Evolutionary conservation across 2,329 filamentous ascomycete species (phyloP).

Genomic region (Davidsoniella virescens): DNA sequence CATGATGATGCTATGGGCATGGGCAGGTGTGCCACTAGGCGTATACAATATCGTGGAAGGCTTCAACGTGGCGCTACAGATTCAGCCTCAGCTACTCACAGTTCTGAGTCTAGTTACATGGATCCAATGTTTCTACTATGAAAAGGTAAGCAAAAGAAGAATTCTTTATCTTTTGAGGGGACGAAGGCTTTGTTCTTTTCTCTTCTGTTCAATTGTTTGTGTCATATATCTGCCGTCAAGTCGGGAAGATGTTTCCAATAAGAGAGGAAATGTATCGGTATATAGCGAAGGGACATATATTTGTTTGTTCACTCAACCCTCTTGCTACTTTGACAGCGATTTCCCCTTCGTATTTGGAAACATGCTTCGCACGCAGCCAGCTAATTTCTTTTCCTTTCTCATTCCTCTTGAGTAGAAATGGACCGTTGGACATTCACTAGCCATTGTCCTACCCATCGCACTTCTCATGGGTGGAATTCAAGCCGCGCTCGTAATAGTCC

Average conservation of each 20-base stretch:
- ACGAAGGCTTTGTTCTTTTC: neutral
- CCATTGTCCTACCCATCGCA: slow-evolving; percentile 34
- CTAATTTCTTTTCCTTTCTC: too few relatives aligned
- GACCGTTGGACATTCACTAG: slow-evolving; percentile 30
- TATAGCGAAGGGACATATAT: neutral
- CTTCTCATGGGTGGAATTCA: slow-evolving; percentile 43
- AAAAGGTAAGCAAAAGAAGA: slow-evolving; percentile 19
- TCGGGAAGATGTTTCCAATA: neutral
- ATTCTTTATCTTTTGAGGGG: too few relatives aligned
- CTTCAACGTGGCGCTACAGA: slow-evolving; percentile 26
- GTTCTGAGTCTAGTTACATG: slow-evolving; percentile 27
- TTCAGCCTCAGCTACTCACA: slow-evolving; percentile 29
- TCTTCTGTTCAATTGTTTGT: neutral
- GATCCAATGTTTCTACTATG: slow-evolving; percentile 29
- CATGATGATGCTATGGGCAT: slow-evolving; percentile 59
- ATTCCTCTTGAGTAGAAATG: slow-evolving; percentile 27
- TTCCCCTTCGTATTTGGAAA: neutral
- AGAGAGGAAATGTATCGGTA: neutral
- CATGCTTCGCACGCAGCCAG: too few relatives aligned
- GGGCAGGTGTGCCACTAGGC: slow-evolving; percentile 50
- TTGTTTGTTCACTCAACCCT: neutral
- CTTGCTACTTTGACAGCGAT: neutral
- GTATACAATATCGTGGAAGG: slow-evolving; percentile 28
- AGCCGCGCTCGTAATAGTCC: slow-evolving; percentile 39
- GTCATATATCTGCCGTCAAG: neutral